Evolutionary conservation across 2,329 filamentous ascomycete species (phyloP).

Genomic region (Didymella arachidicola): DNA sequence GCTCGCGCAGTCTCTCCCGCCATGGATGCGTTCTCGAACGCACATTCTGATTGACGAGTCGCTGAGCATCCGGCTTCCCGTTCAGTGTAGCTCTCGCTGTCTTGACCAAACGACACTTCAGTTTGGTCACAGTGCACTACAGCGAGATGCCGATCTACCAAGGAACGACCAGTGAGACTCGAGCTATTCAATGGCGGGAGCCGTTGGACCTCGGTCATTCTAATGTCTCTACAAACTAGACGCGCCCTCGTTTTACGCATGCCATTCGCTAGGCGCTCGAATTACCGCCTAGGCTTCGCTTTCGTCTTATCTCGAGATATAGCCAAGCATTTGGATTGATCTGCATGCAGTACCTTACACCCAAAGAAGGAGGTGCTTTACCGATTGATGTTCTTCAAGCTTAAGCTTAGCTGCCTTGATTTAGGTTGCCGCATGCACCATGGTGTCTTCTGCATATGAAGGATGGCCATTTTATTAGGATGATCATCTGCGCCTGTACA

Average conservation of each 20-base stretch:
- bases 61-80: neutral
- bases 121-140: neutral
- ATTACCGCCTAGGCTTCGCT: constrained; percentile 4
- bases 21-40: constrained; percentile 3
- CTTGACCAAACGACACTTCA: neutral
- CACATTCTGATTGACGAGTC: neutral
- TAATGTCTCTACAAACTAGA: neutral
- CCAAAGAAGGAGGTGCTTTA: constrained; percentile 42
- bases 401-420: constrained; percentile 41
- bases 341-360: constrained; percentile 36
- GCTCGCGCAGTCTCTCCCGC: neutral
- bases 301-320: constrained; percentile 36
- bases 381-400: constrained; percentile 44
- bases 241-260: neutral
- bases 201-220: neutral
- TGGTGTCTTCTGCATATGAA: neutral
- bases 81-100: neutral
- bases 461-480: neutral
- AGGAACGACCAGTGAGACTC: neutral
- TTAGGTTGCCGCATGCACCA: constrained; percentile 28
- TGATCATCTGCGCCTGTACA: neutral
- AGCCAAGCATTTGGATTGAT: constrained; percentile 41
- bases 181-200: neutral
- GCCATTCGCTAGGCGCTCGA: neutral
- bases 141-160: neutral